These are phyloP conservation scores for Eimeria brunetti DNA, from an alignment of 169 alveolate genomes.

Conservation along the genomic window DNA sequence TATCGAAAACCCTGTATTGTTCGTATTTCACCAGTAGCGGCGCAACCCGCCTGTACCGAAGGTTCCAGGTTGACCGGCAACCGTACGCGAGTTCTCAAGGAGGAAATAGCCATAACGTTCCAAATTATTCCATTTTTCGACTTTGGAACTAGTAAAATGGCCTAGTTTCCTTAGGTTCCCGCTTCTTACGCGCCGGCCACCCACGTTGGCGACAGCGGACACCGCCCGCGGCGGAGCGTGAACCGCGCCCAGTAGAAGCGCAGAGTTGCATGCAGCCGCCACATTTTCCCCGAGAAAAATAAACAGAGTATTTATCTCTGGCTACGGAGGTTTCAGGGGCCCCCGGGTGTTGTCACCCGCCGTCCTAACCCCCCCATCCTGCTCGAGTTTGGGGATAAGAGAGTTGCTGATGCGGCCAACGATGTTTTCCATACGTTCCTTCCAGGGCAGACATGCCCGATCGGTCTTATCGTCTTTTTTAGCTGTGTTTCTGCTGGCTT, in stretches of 20 bases:
- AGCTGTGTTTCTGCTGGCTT: neutral
- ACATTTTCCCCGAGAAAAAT: neutral
- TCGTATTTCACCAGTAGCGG: neutral
- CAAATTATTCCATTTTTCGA: neutral
- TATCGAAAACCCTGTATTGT: neutral
- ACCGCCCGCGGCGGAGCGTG: neutral
- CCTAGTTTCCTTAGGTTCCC: neutral
- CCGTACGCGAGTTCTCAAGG: neutral
- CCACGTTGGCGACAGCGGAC: neutral
- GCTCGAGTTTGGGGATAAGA: neutral
- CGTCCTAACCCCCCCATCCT: neutral
- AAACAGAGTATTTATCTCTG: neutral
- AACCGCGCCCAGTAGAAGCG: neutral
- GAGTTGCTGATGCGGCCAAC: neutral
- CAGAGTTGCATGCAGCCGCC: neutral
- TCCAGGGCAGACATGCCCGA: neutral
- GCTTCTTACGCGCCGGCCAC: neutral
- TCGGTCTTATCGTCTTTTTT: neutral
- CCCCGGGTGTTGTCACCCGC: neutral
- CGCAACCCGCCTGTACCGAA: neutral
- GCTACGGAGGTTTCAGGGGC: neutral
- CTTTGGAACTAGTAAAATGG: neutral
- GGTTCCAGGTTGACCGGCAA: slow-evolving; percentile 6
- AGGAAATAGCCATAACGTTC: neutral
- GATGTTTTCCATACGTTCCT: neutral